phyloP scores from a whole-genome alignment of 441 rosid species.

The Populus hybrid region DNA sequence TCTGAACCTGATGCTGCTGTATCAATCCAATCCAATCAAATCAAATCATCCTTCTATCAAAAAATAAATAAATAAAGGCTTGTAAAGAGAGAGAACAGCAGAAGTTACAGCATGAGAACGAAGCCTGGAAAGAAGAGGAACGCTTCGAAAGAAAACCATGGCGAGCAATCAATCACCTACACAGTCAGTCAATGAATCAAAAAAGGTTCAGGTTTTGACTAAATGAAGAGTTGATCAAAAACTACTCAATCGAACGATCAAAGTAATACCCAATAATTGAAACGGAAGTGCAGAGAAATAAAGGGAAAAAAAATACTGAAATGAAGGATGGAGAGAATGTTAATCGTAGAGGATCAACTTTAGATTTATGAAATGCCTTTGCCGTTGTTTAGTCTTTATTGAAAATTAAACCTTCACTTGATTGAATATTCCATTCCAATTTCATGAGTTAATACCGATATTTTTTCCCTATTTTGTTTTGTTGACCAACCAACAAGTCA shows the following conservation, averaged over 20 bases:
- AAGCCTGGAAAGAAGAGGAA: conserved; percentile 60
- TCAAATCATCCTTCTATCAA: neutral
- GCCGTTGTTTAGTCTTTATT: neutral
- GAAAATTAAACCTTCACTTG: neutral
- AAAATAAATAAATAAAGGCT: neutral
- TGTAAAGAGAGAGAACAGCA: neutral
- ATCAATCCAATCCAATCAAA: neutral
- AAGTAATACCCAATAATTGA: neutral
- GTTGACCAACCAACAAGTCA: neutral
- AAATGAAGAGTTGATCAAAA: neutral
- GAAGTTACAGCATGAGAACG: conserved; percentile 64
- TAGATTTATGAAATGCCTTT: neutral
- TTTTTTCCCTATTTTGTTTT: too few species aligned
- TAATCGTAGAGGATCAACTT: neutral
- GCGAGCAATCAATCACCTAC: neutral
- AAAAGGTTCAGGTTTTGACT: neutral
- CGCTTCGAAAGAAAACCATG: conserved; percentile 71
- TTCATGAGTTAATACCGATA: neutral
- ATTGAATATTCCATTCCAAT: neutral
- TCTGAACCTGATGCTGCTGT: conserved; percentile 44
- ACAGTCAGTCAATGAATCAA: too few species aligned
- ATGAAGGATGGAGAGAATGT: neutral
- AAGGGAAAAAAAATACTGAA: neutral
- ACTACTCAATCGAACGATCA: too few species aligned
- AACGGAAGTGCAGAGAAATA: neutral